Evolutionary conservation across 306 rosid species (phyloP).

Genomic region (Cajanus cajan): DNA sequence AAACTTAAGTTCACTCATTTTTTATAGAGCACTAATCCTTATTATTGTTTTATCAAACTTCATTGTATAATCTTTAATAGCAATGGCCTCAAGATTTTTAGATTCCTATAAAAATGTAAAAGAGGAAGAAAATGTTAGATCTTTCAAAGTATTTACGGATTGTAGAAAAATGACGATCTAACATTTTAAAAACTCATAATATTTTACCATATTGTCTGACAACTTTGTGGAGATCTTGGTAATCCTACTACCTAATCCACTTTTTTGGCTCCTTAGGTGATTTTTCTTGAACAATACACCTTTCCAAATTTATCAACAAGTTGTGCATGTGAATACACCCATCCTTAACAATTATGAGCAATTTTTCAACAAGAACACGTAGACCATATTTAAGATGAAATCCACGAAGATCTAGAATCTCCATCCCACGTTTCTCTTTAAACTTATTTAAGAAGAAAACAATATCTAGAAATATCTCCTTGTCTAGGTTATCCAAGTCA

Average conservation of each 20-base stretch:
- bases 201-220: not conserved
- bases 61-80: fast-evolving
- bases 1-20: not conserved
- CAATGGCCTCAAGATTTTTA: not conserved
- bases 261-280: not conserved
- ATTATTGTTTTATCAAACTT: not conserved
- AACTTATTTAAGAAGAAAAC: too few relatives aligned
- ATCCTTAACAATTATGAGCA: not conserved
- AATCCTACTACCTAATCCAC: slow-evolving; percentile 17
- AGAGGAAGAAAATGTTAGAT: not conserved
- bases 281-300: not conserved
- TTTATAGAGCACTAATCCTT: not conserved
- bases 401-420: too few relatives aligned
- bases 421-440: too few relatives aligned
- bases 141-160: not conserved
- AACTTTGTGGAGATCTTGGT: not conserved
- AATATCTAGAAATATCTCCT: too few relatives aligned
- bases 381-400: not conserved
- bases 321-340: not conserved
- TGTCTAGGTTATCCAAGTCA: too few relatives aligned
- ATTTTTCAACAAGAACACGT: not conserved
- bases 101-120: not conserved
- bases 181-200: not conserved
- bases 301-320: not conserved
- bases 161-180: not conserved